Base-by-base conservation (phyloP, 1,284 basidiomycete genomes). In the Polyporus tsugae region DNA sequence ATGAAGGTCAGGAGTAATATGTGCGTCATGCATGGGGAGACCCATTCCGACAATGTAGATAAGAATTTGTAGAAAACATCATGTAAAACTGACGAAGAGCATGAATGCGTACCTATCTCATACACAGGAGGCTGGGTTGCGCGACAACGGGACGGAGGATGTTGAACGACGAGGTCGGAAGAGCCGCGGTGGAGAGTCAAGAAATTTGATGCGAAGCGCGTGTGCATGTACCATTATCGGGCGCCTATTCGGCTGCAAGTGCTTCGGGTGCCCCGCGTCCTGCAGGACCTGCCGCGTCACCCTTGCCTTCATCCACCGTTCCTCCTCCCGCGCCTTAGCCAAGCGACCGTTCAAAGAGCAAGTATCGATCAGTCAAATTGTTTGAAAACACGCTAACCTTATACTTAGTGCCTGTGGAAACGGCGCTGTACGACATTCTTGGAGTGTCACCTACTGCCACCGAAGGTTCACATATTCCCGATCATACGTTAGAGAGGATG, bases 11-110 rank as follows among this genome's bases (percentile, higher is more conserved):
- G 70, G 39, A 57, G 62, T 38, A 73, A 66, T 39, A 60, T 74
- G 49, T 70, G 77, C 80, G 72, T 78, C 80, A 78, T 68, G 49
- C 69, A 73, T 72, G 76, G 72, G 68, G 46, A 65, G 65, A 75
- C 71, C 76, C 76, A 82, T 83, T 94, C 87, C 75, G 92, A 93
- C 92, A 93, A 94, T 94, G 92, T 94, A 94, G 92, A 94, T 93
- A 93, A 92, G 82, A 81, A 80, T 79, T 75, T 74, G 77, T 42
- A 77, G 76, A 74, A 79, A 78, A 75, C 86, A 87, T 87, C 90
- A 92, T 85, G 77, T 81, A 79, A 46, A 67, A 59, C 38, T 10
- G 0, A 64, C 15, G 9, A 46, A 5, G 7, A 22, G 13, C 58
- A 5, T 42, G 13, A 19, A 53, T 9, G 60, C 66, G 38, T 25